Conservation (phyloP, 805 yeast species). For the Pichia sporocuriosa region DNA sequence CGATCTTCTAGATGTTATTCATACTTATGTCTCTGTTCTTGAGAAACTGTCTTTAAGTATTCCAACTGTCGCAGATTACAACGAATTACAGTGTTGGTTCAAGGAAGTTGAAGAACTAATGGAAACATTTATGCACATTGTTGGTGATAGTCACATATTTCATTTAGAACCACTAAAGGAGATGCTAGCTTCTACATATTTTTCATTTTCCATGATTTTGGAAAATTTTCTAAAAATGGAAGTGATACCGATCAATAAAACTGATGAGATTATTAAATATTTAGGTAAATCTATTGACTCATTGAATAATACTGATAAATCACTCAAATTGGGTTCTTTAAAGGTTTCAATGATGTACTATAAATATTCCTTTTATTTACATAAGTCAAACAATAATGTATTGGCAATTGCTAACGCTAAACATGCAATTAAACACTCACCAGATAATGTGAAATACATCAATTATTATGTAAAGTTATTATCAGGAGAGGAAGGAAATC, state of each 20-base stretch:
- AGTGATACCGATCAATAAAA: slow-evolving; percentile 4
- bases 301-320: slow-evolving; percentile 6
- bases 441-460: slow-evolving; percentile 57
- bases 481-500: slow-evolving; percentile 50
- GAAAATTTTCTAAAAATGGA: slow-evolving; percentile 13
- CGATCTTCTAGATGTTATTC: slow-evolving; percentile 32
- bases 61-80: slow-evolving; percentile 13
- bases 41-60: slow-evolving; percentile 10
- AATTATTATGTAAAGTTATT: slow-evolving; percentile 59
- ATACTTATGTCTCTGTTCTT: slow-evolving; percentile 18
- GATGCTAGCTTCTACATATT: slow-evolving; percentile 21
- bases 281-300: slow-evolving; percentile 14
- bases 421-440: slow-evolving; percentile 39
- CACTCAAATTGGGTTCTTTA: background rate
- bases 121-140: slow-evolving; percentile 8
- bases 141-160: slow-evolving; percentile 7
- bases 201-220: slow-evolving; percentile 21
- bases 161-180: slow-evolving; percentile 19
- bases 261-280: background rate
- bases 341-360: slow-evolving; percentile 26
- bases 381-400: slow-evolving; percentile 36
- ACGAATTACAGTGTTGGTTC: slow-evolving; percentile 17
- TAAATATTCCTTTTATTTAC: slow-evolving; percentile 43
- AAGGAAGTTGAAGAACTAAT: slow-evolving; percentile 10
- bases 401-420: slow-evolving; percentile 43